phyloP scores from a whole-genome alignment of 106 monocot species.

The Allium sativum region DNA sequence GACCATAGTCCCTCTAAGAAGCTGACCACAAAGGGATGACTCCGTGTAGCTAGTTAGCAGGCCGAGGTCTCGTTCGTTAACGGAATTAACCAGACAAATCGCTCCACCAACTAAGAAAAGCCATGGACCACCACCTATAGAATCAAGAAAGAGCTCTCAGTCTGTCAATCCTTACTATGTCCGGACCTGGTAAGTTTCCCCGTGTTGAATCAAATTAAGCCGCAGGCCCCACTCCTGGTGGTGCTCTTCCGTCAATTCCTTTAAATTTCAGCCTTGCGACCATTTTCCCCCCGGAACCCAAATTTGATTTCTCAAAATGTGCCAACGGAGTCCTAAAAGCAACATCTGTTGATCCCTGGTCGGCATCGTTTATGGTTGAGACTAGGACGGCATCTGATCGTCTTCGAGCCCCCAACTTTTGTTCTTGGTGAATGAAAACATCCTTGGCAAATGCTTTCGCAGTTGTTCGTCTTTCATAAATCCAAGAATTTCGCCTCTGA shows the following conservation, averaged over 20 bases:
- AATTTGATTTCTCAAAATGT: conserved; percentile 25
- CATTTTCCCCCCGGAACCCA: conserved; percentile 21
- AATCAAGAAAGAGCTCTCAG: conserved; percentile 63
- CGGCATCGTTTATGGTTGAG: conserved; percentile 78
- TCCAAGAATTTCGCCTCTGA: conserved; percentile 68
- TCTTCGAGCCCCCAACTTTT: conserved; percentile 88
- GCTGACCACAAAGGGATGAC: conserved; percentile 42
- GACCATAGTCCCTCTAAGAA: conserved; percentile 89
- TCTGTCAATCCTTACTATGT: conserved; percentile 18
- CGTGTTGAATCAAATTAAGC: conserved; percentile 14
- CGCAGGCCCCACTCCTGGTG: conserved; percentile 8
- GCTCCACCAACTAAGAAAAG: conserved; percentile 49
- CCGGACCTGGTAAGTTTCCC: conserved; percentile 5
- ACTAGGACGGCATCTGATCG: conserved; percentile 77
- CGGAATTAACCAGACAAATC: conserved; percentile 33
- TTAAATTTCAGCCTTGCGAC: conserved; percentile 23
- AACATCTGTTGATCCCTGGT: conserved; percentile 46
- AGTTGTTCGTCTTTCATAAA: conserved; percentile 77
- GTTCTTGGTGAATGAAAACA: conserved; percentile 73
- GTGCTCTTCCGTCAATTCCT: conserved; percentile 12
- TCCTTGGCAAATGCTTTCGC: conserved; percentile 28
- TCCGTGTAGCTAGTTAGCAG: conserved; percentile 6
- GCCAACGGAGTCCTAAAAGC: conserved; percentile 28
- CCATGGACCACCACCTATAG: conserved; percentile 81
- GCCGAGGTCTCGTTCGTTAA: conserved; percentile 27